These are phyloP conservation scores for Morella rubra DNA, from an alignment of 306 rosid genomes.

Conservation along the genomic window DNA sequence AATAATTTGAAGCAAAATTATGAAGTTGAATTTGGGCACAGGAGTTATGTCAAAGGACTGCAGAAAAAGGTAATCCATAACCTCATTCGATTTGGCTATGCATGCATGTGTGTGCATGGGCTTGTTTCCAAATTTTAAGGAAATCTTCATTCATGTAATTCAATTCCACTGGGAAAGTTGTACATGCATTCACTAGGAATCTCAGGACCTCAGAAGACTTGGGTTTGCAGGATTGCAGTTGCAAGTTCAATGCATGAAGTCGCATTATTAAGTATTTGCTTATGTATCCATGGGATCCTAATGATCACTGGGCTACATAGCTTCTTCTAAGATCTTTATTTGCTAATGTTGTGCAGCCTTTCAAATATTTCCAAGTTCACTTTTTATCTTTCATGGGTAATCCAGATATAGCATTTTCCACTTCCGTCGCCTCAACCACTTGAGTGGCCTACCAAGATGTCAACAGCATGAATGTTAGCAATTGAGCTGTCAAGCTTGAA, in stretches of 20 bases:
- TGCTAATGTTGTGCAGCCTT: neutral
- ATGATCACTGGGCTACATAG: neutral
- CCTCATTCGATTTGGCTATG: neutral
- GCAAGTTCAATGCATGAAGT: neutral
- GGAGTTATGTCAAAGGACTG: slow-evolving; percentile 22
- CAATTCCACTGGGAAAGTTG: neutral
- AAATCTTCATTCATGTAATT: neutral
- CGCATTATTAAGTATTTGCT: neutral
- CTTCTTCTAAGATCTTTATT: neutral
- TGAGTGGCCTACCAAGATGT: neutral
- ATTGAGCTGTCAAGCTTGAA: neutral
- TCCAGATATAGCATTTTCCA: neutral
- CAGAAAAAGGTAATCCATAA: slow-evolving; percentile 21
- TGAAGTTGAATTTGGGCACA: slow-evolving; percentile 3
- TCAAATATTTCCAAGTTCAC: neutral
- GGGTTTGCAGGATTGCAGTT: neutral
- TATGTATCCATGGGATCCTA: neutral
- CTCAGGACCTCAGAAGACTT: neutral
- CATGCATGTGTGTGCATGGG: neutral
- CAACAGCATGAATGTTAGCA: neutral
- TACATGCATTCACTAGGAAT: neutral
- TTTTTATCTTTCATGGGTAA: neutral
- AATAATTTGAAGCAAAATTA: slow-evolving; percentile 7
- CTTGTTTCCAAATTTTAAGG: neutral
- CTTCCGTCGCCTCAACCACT: neutral